Evolutionary conservation across 164 flowering plant species (phyloP).

Genomic region (Umbilicus rupestris): DNA sequence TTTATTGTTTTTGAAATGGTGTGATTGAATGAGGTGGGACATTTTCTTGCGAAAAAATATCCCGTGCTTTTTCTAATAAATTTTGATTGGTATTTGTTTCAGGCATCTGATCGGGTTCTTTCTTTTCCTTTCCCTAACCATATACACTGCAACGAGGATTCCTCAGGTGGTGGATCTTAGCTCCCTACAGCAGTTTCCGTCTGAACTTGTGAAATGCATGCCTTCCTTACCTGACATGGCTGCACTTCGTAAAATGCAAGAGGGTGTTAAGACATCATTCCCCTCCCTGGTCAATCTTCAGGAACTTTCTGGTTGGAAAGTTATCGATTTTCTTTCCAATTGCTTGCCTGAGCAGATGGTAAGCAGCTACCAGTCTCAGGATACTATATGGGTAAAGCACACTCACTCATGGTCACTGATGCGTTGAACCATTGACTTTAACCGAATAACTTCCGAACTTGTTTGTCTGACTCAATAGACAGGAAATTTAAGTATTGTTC

Average conservation of each 20-base stretch:
- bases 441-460: neutral
- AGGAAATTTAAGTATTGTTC: no score
- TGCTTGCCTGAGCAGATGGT: slow-evolving; percentile 50
- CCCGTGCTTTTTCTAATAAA: no score
- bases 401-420: neutral
- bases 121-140: slow-evolving; percentile 4
- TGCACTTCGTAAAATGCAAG: slow-evolving; percentile 38
- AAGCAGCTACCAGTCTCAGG: slow-evolving; percentile 32
- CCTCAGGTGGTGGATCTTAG: slow-evolving; percentile 28
- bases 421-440: neutral
- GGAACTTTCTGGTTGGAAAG: slow-evolving; percentile 46
- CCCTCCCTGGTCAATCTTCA: slow-evolving; percentile 41
- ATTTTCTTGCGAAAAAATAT: no score
- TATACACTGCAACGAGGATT: slow-evolving; percentile 4
- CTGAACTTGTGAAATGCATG: slow-evolving; percentile 48
- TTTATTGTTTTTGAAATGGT: neutral
- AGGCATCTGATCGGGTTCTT: slow-evolving; percentile 11
- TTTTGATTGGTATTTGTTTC: slow-evolving; percentile 5
- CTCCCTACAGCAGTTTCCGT: slow-evolving; percentile 36
- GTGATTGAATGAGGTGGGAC: neutral
- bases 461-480: neutral
- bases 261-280: slow-evolving; percentile 37
- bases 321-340: slow-evolving; percentile 38
- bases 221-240: slow-evolving; percentile 58
- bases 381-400: slow-evolving; percentile 44